These are phyloP conservation scores for Coniochaeta sp. DNA, from an alignment of 2,329 filamentous ascomycete genomes.

Conservation along the genomic window DNA sequence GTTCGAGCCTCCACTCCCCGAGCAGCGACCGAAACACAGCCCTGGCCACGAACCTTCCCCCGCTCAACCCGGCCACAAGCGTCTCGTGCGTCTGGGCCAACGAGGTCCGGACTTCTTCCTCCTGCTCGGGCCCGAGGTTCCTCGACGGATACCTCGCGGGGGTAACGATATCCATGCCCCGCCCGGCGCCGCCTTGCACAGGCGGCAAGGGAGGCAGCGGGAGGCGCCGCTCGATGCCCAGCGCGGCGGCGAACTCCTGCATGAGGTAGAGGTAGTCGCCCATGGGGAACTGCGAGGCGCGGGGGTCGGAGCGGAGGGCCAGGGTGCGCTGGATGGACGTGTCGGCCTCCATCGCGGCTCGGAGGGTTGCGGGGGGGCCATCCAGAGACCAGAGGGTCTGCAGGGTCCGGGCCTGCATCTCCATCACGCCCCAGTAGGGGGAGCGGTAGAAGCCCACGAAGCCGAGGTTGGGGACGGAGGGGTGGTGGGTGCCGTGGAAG, in stretches of 20 bases:
- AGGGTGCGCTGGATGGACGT: constrained; percentile 37
- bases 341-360: constrained; percentile 33
- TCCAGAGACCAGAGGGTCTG: constrained; percentile 47
- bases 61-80: constrained; percentile 31
- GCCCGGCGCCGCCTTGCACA: constrained; percentile 20
- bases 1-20: constrained; percentile 59
- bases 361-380: constrained; percentile 19
- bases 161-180: constrained; percentile 45
- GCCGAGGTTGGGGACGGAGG: constrained; percentile 54
- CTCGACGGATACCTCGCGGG: constrained; percentile 44
- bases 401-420: constrained; percentile 72
- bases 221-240: constrained; percentile 40
- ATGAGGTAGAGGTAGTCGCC: constrained; percentile 72
- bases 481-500: constrained; percentile 58
- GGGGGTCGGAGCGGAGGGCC: constrained; percentile 41
- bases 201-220: constrained; percentile 23
- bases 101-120: constrained; percentile 31
- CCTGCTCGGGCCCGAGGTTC: constrained; percentile 31
- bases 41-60: constrained; percentile 47
- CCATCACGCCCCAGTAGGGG: constrained; percentile 81
- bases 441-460: constrained; percentile 81
- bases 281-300: constrained; percentile 69
- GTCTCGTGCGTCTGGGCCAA: constrained; percentile 37
- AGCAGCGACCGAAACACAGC: constrained; percentile 66
- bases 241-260: constrained; percentile 57